Percentiles rank a stretch among this genome's conserved stretches.
These are phyloP conservation scores for Davidsoniella eucalypti DNA, from an alignment of 2,329 filamentous ascomycete species.

Conservation along the genomic window DNA sequence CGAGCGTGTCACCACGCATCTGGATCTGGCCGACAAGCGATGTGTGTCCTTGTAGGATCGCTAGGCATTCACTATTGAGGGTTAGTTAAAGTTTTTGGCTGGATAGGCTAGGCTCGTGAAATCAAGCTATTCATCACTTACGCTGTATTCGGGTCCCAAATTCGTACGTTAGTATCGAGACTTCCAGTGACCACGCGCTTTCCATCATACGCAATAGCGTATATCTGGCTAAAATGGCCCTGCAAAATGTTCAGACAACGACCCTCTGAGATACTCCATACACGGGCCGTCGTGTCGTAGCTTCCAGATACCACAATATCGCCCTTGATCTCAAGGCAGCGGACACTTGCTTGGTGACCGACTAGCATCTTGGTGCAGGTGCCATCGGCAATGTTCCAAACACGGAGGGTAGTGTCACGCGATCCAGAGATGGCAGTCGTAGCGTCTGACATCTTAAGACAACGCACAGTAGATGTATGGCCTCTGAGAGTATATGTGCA, in stretches of 20 bases:
- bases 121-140: constrained; percentile 26
- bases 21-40: constrained; percentile 92
- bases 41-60: constrained; percentile 89
- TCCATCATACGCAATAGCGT: constrained; percentile 94
- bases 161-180: constrained; percentile 87
- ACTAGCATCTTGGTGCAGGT: constrained; percentile 82
- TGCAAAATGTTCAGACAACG: constrained; percentile 78
- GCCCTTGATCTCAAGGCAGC: constrained; percentile 88
- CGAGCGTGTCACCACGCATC: constrained; percentile 84
- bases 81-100: constrained; percentile 14
- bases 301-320: constrained; percentile 96
- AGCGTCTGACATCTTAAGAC: constrained; percentile 90
- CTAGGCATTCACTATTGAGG: constrained; percentile 52
- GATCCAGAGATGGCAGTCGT: constrained; percentile 94
- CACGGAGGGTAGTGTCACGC: constrained; percentile 78
- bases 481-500: constrained; percentile 74
- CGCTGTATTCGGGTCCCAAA: constrained; percentile 88
- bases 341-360: constrained; percentile 87
- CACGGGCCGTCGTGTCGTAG: constrained; percentile 90
- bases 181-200: constrained; percentile 86
- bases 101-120: neutral
- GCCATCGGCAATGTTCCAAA: constrained; percentile 86
- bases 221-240: constrained; percentile 97
- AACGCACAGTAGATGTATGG: constrained; percentile 91
- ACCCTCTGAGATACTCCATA: constrained; percentile 96